These are phyloP conservation scores for Aristolochia californica DNA, from an alignment of 164 flowering plant species.

Conservation along the genomic window DNA sequence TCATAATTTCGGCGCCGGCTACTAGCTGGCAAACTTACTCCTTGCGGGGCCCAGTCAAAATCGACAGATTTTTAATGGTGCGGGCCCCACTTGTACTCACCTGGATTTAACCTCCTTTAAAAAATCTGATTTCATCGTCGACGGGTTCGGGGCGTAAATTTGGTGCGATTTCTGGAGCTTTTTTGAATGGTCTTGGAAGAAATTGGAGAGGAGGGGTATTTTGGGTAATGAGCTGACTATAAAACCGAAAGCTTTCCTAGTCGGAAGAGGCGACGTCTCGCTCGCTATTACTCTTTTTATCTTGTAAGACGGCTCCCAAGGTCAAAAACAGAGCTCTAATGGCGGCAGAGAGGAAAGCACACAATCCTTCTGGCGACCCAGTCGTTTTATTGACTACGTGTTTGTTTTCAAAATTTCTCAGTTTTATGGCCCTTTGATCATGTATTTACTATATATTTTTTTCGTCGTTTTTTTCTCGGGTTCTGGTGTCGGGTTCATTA, in stretches of 20 bases:
- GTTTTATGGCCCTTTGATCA: neutral
- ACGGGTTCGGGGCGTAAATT: too few relatives aligned
- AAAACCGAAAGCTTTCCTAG: neutral
- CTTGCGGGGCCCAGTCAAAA: too few relatives aligned
- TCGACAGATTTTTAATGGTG: too few relatives aligned
- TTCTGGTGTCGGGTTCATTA: neutral
- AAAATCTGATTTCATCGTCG: too few relatives aligned
- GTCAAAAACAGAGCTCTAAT: conserved; percentile 16
- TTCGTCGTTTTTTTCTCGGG: neutral
- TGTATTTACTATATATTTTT: too few relatives aligned
- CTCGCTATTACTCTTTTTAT: too few relatives aligned
- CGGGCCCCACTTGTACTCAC: too few relatives aligned
- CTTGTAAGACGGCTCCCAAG: conserved; percentile 4
- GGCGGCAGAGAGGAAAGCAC: conserved; percentile 10
- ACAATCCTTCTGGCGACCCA: neutral
- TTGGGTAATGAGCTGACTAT: neutral
- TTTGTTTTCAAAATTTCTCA: neutral
- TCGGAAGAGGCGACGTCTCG: neutral
- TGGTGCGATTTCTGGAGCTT: too few relatives aligned
- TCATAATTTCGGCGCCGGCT: too few relatives aligned
- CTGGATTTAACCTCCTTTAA: too few relatives aligned
- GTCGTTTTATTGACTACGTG: conserved; percentile 10
- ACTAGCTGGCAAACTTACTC: too few relatives aligned
- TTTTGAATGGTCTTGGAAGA: neutral
- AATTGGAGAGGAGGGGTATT: neutral